Conservation (phyloP, 129 eudicot genomes). For the Lactuca sativa region DNA sequence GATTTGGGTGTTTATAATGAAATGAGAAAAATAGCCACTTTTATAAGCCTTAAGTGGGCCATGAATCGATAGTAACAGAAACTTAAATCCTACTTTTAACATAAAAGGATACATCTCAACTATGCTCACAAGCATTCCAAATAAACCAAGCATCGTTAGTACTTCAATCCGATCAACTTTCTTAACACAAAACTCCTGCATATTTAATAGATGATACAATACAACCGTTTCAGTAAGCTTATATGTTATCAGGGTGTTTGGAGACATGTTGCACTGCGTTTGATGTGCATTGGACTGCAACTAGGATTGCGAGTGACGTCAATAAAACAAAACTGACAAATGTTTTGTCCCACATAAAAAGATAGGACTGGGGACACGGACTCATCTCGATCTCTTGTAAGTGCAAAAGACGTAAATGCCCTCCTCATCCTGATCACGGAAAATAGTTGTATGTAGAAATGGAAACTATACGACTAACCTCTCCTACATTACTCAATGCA, state of each 20-base stretch:
- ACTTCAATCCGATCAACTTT: constrained; percentile 73
- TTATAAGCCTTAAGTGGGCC: not conserved
- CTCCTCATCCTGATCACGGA: too few relatives aligned
- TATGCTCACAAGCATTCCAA: constrained; percentile 65
- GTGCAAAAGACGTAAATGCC: too few relatives aligned
- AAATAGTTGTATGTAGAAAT: not conserved
- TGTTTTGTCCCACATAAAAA: too few relatives aligned
- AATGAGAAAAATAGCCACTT: not conserved
- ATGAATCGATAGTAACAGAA: not conserved
- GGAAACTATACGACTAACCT: constrained; percentile 43
- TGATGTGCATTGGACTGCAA: not conserved
- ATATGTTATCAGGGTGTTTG: not conserved
- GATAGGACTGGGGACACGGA: too few relatives aligned
- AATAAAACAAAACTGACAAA: not conserved
- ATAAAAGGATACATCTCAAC: constrained; percentile 80
- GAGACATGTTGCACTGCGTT: not conserved
- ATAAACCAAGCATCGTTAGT: constrained; percentile 72
- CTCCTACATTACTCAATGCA: constrained; percentile 78
- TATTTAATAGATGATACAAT: not conserved
- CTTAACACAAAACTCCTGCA: constrained; percentile 83
- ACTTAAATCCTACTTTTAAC: not conserved
- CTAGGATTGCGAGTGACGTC: not conserved
- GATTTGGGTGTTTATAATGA: not conserved
- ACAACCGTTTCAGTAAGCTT: not conserved
- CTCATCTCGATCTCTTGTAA: too few relatives aligned